A percentile compares a stretch with the other conserved stretches of the same genome.
phyloP scores from a whole-genome alignment of 768 basidiomycete genomes.

The Cantharellus cinnabarinus region DNA sequence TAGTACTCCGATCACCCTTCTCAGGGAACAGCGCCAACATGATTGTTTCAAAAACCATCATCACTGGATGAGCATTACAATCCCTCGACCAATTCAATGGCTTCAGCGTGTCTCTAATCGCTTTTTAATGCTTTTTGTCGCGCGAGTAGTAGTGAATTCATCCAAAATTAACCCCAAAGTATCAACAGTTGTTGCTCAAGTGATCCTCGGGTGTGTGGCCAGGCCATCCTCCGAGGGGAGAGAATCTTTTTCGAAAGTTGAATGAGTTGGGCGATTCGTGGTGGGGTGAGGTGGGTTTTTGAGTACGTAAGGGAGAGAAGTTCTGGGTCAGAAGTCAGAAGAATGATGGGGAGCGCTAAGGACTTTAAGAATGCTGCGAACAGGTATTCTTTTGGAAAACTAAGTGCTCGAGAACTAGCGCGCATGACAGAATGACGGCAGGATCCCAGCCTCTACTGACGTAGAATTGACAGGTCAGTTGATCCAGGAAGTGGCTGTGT shows the following conservation, averaged over 20 bases:
- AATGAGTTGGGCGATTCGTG: constrained; percentile 32
- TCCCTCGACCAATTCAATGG: constrained; percentile 31
- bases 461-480: too few species aligned
- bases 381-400: too few species aligned
- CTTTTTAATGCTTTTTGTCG: constrained; percentile 15
- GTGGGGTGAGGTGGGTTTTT: constrained; percentile 29
- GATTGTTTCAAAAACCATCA: constrained; percentile 53
- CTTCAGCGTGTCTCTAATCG: constrained; percentile 35
- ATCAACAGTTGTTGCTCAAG: constrained; percentile 45
- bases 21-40: constrained; percentile 64
- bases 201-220: constrained; percentile 54
- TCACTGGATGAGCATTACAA: constrained; percentile 63
- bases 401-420: too few species aligned
- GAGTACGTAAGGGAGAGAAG: constrained; percentile 49
- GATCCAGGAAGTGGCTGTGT: too few species aligned
- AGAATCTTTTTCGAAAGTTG: constrained; percentile 44
- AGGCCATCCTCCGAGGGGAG: constrained; percentile 71
- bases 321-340: constrained; percentile 18
- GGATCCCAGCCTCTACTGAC: too few species aligned
- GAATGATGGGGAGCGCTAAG: too few species aligned
- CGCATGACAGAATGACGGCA: too few species aligned
- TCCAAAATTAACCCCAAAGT: constrained; percentile 15
- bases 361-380: too few species aligned
- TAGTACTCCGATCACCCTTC: constrained; percentile 19
- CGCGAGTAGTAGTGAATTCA: too few species aligned